Evolutionary conservation across 805 yeast species (phyloP).

Genomic region (Vanderwaltozyma yarrowii): DNA sequence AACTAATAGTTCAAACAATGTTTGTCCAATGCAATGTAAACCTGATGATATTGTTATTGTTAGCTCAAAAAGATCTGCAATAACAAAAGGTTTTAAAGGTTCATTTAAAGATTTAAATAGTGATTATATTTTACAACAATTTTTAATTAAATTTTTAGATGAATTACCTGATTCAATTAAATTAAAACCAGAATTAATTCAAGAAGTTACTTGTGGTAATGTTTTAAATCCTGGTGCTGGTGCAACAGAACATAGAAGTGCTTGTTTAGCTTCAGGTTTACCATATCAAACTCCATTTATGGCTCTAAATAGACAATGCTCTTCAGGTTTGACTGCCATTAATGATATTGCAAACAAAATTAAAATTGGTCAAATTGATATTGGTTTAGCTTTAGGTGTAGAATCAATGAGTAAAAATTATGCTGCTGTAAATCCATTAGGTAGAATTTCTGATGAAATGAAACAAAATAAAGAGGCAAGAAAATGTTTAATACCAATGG

Average conservation of each 20-base stretch:
- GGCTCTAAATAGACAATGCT: slow-evolving; percentile 89
- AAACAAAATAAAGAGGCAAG: slow-evolving; percentile 39
- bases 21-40: slow-evolving; percentile 19
- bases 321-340: slow-evolving; percentile 86
- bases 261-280: slow-evolving; percentile 81
- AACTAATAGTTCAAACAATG: slow-evolving; percentile 3
- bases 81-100: slow-evolving; percentile 83
- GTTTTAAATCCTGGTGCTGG: slow-evolving; percentile 91
- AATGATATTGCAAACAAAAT: slow-evolving; percentile 87
- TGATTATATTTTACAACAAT: slow-evolving; percentile 62
- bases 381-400: slow-evolving; percentile 88
- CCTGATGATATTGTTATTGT: slow-evolving; percentile 88
- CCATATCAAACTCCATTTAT: slow-evolving; percentile 71
- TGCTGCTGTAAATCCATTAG: slow-evolving; percentile 62
- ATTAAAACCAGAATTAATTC: slow-evolving; percentile 49
- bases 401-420: slow-evolving; percentile 90
- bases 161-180: slow-evolving; percentile 33
- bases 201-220: slow-evolving; percentile 84
- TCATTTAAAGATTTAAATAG: slow-evolving; percentile 72
- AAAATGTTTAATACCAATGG: slow-evolving; percentile 91
- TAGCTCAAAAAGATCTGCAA: slow-evolving; percentile 83
- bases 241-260: slow-evolving; percentile 90
- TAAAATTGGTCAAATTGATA: slow-evolving; percentile 73
- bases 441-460: slow-evolving; percentile 45
- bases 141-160: slow-evolving; percentile 52